phyloP scores from a whole-genome alignment of 768 basidiomycete genomes.

The Plicaturopsis crispa region DNA sequence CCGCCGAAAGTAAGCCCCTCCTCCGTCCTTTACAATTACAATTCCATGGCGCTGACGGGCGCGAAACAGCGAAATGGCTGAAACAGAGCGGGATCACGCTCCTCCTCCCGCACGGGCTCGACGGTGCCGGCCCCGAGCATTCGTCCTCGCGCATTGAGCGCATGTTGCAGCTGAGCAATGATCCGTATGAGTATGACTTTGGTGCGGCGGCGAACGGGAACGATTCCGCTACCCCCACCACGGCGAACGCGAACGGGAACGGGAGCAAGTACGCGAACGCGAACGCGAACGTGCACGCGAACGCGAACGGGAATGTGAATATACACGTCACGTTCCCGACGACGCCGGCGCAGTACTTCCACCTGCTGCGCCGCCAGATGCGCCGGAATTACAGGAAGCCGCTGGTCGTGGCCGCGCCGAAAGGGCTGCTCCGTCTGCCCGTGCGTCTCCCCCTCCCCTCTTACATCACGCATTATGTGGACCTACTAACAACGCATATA shows the following conservation, averaged over 20 bases:
- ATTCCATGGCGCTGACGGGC: too few relatives aligned
- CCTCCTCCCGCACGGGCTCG: conserved; percentile 82
- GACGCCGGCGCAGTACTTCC: conserved; percentile 90
- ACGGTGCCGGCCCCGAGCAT: conserved; percentile 92
- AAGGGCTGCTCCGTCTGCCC: conserved; percentile 70
- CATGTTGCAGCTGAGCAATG: conserved; percentile 69
- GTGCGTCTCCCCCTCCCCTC: conserved; percentile 37
- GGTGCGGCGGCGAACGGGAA: too few relatives aligned
- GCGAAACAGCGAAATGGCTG: conserved; percentile 93
- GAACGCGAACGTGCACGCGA: not conserved
- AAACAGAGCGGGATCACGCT: conserved; percentile 86
- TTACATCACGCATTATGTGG: not conserved
- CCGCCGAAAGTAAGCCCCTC: conserved; percentile 64
- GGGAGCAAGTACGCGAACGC: not conserved
- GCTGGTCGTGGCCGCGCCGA: conserved; percentile 77
- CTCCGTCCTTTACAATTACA: not conserved
- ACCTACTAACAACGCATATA: not conserved
- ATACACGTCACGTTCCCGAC: conserved; percentile 84
- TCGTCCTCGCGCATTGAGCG: conserved; percentile 84
- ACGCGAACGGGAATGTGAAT: conserved; percentile 63
- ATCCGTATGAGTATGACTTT: not conserved
- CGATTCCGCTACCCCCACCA: too few relatives aligned
- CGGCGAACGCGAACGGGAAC: conserved; percentile 1
- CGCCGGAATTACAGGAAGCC: conserved; percentile 83
- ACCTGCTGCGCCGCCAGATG: conserved; percentile 83